Evolutionary conservation across 1,139 yeast species (phyloP), one percentile per base, ranked within the genome.

Genomic region (Geotrichum australiense): DNA sequence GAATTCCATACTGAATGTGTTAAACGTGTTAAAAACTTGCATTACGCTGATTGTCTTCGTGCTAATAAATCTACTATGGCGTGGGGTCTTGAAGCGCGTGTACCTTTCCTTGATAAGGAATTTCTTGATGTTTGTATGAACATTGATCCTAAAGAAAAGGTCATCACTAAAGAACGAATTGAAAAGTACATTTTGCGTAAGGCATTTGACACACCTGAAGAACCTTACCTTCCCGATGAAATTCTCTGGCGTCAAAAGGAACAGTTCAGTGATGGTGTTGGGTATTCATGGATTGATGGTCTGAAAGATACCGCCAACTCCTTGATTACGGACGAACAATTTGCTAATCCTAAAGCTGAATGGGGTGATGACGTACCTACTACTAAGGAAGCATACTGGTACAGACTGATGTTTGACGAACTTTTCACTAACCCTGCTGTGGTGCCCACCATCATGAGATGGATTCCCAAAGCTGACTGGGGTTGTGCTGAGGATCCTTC

Each of bases 391-490:
- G 98, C 98, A 42, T 91, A 86, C 78, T 91, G 96, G 94, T 91
- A 91, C 77, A 80, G 99, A 74, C 74, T 81, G 62, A 84, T 87
- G 75, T 91, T 91, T 61, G 98, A 93, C 65, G 93, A 84, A 57
- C 69, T 86, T 57, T 91, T 87, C 80, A 80, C 86, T 46, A 78
- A 82, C 56, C 74, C 78, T 64, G 91, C 95, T 55, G 98, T 95
- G 55, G 97, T 96, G 49, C 69, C 79, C 37, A 91, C 98, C 18
- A 98, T 91, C 49, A 87, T 85, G 96, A 82, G 98, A 75, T 91
- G 99, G 99, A 71, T 91, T 66, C 99, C 99, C 63, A 91, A 93
- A 76, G 97, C 97, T 51, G 98, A 91, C 67, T 91, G 99, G 99
- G 98, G 98, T 51, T 91, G 98, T 70, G 89, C 89, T 61, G 94